Evolutionary conservation across 2,329 filamentous ascomycete species (phyloP), one percentile per base, ranked within the genome.

Genomic region (Sclerotinia subarctica): DNA sequence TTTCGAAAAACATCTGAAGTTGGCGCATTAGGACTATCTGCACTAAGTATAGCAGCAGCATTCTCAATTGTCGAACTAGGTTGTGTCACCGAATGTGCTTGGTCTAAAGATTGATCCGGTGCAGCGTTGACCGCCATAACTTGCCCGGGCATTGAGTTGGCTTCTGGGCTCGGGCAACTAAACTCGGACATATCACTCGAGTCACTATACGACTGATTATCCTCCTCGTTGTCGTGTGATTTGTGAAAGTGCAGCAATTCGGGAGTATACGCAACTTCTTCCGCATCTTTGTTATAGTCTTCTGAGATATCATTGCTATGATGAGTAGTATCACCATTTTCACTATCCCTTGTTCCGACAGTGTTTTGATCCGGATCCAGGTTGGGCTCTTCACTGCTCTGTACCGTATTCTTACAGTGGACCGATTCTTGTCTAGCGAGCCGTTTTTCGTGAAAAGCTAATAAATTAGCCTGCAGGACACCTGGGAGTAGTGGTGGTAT

Each of bases 401-500:
- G 47, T 52, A 6, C 24, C 6, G 24, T 42, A n/a, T 21, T 54
- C 15, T 38, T 58, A 56, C 5, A 17, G 46, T 29, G 35, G 24
- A 13, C 42, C 19, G 26, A 44, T 52, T n/a, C n/a, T 11, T 6
- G 51, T 17, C 29, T 19, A 46, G 24, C 44, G 5, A 47, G 47
- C 26, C 59, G n/a, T 15, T 35, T 26, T 67, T 62, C 47, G 11
- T 71, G 44, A 57, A 72, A 74, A 5, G 13, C 44, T 21, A 56
- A 68, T 46, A 42, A 42, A 42, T 74, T 60, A 26, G 72, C 66
- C 35, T 73, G 38, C 19, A 70, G 54, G 29, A 81, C 75, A 17
- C 76, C 70, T 13, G 74, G 67, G 19, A 80, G 80, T n/a, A 80
- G 72, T 64, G 77, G 67, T 21, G 80, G 80, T n/a, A 80, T 72